Evolutionary conservation across 2,329 filamentous ascomycete species (phyloP), one percentile per base, ranked within the genome.

Genomic region (Colletotrichum kahawae): DNA sequence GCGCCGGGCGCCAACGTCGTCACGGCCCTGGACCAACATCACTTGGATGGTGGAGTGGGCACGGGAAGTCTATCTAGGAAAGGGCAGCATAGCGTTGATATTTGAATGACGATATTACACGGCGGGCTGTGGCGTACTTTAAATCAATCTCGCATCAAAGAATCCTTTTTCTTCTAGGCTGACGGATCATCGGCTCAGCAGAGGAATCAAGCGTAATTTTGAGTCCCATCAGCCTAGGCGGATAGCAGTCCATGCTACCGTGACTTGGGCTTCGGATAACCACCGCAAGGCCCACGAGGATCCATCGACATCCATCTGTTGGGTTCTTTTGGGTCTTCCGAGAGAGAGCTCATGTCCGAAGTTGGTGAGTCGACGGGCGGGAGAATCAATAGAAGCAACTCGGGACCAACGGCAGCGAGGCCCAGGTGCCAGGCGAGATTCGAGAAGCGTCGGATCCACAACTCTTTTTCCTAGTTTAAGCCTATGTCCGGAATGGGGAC

Each of bases 31-130:
- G 67, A 34, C 59, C 38, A 65, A 56, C 34, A 60, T 48, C 38
- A 48, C 38, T 21, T n/a, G 38, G 18, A 48, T 18, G 48, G 34
- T 54, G 48, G 51, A 27, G 67, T 66, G 67, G 71, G 71, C 67
- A 70, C 71, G 67, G 60, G 71, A 74, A 74, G 67, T 65, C 29
- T 66, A 70, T 74, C 56, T 31, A n/a, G 27, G 67, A 16, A 67
- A 51, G 27, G 51, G 65, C 36, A 67, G 10, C 13, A 34, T 48
- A 31, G 38, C 31, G 63, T 33, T 10, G 18, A 33, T 29, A 21
- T 34, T 27, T 13, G 48, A 27, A 36, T 21, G 18, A 36, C 43
- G 43, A 51, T 51, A 27, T 27, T 27, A 27, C 24, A 27, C 24
- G 24, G 24, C 56, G 54, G 43, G 13, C 9, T n/a, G 36, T 51